Conservation (phyloP, 441 rosid genomes). For the Erysimum cheiri region DNA sequence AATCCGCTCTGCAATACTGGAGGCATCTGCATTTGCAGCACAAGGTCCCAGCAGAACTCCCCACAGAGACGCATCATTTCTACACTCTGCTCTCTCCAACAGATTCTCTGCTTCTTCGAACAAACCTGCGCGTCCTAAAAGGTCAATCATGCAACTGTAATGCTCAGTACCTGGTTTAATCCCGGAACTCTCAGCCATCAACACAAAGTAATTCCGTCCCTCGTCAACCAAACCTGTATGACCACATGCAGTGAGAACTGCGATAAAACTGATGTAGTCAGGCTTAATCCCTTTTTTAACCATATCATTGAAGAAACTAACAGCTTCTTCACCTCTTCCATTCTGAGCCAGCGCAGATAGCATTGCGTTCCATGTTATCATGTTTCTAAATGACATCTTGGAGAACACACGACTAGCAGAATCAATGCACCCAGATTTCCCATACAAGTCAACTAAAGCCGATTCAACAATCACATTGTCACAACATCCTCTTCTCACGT, state of each 20-base stretch:
- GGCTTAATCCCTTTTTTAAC: constrained; percentile 58
- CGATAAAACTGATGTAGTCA: constrained; percentile 72
- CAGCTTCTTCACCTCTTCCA: constrained; percentile 75
- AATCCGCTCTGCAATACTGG: constrained; percentile 65
- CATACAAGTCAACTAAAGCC: constrained; percentile 83
- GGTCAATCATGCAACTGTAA: constrained; percentile 86
- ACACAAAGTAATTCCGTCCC: constrained; percentile 60
- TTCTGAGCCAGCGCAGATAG: constrained; percentile 82
- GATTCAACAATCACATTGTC: constrained; percentile 78
- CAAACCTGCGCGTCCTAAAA: constrained; percentile 84
- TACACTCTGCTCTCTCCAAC: constrained; percentile 64
- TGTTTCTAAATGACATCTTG: constrained; percentile 57
- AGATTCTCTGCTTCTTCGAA: constrained; percentile 80
- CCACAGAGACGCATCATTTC: constrained; percentile 78
- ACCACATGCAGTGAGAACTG: constrained; percentile 84
- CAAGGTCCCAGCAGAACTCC: constrained; percentile 88
- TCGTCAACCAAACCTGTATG: constrained; percentile 73
- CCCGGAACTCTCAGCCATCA: constrained; percentile 54
- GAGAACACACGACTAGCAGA: constrained; percentile 57
- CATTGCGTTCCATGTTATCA: constrained; percentile 89
- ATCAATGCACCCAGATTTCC: constrained; percentile 75
- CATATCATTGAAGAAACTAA: constrained; percentile 63
- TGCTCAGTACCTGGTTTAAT: constrained; percentile 80
- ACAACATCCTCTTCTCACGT: constrained; percentile 73
- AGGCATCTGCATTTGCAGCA: constrained; percentile 52